Conservation (phyloP, 805 yeast species). For the Candida insectorum region DNA sequence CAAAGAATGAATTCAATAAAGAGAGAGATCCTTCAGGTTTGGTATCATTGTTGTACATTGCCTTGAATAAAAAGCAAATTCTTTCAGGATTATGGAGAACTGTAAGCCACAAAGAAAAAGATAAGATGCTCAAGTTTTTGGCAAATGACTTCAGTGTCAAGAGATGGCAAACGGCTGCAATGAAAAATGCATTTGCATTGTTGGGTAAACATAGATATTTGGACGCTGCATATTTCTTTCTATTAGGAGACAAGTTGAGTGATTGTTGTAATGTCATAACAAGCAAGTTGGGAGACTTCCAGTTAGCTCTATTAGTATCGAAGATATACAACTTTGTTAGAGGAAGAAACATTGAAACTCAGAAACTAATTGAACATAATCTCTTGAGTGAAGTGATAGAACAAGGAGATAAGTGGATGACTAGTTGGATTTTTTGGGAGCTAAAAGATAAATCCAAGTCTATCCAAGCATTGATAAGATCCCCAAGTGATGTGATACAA, state of each 20-base stretch:
- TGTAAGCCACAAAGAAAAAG: conserved; percentile 72
- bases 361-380: conserved; percentile 35
- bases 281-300: conserved; percentile 61
- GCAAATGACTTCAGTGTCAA: conserved; percentile 69
- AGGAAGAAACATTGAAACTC: conserved; percentile 30
- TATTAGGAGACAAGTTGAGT: conserved; percentile 68
- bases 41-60: conserved; percentile 73
- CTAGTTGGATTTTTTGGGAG: conserved; percentile 79
- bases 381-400: conserved; percentile 56
- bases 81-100: conserved; percentile 83
- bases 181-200: conserved; percentile 87
- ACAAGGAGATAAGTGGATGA: conserved; percentile 74
- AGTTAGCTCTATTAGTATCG: conserved; percentile 77
- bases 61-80: conserved; percentile 73
- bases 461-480: conserved; percentile 60
- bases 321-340: conserved; percentile 52
- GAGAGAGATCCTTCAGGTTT: conserved; percentile 65
- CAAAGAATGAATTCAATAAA: conserved; percentile 64
- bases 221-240: conserved; percentile 87
- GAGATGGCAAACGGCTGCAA: conserved; percentile 86
- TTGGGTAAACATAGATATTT: conserved; percentile 81
- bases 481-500: conserved; percentile 39
- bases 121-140: conserved; percentile 75
- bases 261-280: conserved; percentile 78
- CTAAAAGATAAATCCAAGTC: conserved; percentile 40